Evolutionary conservation across 2,329 filamentous ascomycete species (phyloP).

Genomic region (Sordariomycetes sp.): DNA sequence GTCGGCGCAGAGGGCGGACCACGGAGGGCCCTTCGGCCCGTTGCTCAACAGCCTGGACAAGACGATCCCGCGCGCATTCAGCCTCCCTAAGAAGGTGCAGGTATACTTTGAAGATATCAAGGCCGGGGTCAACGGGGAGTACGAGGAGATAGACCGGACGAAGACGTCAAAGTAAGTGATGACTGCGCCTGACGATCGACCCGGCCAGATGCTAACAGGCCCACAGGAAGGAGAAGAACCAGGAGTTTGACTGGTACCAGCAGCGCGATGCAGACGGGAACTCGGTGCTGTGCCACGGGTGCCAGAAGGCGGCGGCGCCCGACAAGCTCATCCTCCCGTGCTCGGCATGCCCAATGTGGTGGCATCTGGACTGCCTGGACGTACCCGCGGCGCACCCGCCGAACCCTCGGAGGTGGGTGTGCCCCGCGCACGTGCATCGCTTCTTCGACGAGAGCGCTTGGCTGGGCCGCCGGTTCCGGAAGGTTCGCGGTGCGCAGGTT

Average conservation of each 20-base stretch:
- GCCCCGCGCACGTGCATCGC: conserved; percentile 75
- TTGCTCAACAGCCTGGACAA: conserved; percentile 53
- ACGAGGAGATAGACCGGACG: conserved; percentile 51
- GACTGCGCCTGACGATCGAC: background rate
- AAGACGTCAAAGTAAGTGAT: conserved; percentile 51
- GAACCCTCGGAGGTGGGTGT: conserved; percentile 68
- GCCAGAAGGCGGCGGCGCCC: conserved; percentile 49
- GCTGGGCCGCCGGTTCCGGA: conserved; percentile 47
- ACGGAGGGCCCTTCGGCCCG: conserved; percentile 44
- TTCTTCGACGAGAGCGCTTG: conserved; percentile 48
- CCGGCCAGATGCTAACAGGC: conserved; percentile 14
- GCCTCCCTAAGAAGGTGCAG: conserved; percentile 57
- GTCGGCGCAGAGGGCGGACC: conserved; percentile 23
- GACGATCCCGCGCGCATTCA: conserved; percentile 59
- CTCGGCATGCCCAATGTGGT: conserved; percentile 67
- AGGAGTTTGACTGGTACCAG: conserved; percentile 53
- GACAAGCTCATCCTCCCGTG: conserved; percentile 72
- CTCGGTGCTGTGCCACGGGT: conserved; percentile 64
- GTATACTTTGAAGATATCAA: conserved; percentile 69
- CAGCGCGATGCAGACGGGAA: conserved; percentile 60
- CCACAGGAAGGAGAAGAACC: conserved; percentile 43
- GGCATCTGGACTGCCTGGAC: conserved; percentile 88
- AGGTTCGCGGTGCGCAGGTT: conserved; percentile 37
- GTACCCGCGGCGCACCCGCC: conserved; percentile 73
- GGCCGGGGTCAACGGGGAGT: conserved; percentile 65